Evolutionary conservation across 768 basidiomycete genomes (phyloP), one percentile per base, ranked within the genome.

Genomic region (Suillus subluteus): DNA sequence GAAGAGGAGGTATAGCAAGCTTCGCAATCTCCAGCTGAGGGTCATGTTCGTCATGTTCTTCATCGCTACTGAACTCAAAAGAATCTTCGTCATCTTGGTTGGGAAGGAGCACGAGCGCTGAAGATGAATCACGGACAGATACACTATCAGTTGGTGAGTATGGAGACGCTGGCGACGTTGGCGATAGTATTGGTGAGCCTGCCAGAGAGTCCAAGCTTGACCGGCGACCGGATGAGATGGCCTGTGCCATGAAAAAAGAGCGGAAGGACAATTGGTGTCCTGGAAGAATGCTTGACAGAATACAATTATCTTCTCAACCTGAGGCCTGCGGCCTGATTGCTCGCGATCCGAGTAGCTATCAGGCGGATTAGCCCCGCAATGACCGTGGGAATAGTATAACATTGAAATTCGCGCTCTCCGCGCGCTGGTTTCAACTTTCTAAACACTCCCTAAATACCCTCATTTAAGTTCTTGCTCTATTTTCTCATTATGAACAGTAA

Each of bases 21-120:
- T 66, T 68, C 61, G 38, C 50, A 63, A 65, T 43, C 54, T 35
- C 64, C 18, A 67, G 52, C 5, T 65, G 70, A 23, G 64, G 38
- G 13, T 62, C 61, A 9, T 40, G 46, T 21, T 66, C 55, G 38
- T 83, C 81, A 38, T 71, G 67, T 4, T 78, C 75, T n/a, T 86
- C 84, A 66, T 87, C 79, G 63, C 84, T 83, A 13, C 74, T 69
- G 59, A 83, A 75, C 50, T 76, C 76, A 56, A 79, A 75, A 15
- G 71, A 67, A 62, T 74, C 71, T n/a, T 40, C 66, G 63, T 83
- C 81, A 30, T 87, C 86, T 16, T 80, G 78, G 72, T 88, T 82
- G 58, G 87, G 86, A 43, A 90, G 84, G 38, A 91, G 85, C 63
- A 91, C 84, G 58, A 91, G 84, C 21, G 87, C 87, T 16, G 89